Conservation (phyloP, 2,329 filamentous ascomycete species). For the Claviceps sorghi region DNA sequence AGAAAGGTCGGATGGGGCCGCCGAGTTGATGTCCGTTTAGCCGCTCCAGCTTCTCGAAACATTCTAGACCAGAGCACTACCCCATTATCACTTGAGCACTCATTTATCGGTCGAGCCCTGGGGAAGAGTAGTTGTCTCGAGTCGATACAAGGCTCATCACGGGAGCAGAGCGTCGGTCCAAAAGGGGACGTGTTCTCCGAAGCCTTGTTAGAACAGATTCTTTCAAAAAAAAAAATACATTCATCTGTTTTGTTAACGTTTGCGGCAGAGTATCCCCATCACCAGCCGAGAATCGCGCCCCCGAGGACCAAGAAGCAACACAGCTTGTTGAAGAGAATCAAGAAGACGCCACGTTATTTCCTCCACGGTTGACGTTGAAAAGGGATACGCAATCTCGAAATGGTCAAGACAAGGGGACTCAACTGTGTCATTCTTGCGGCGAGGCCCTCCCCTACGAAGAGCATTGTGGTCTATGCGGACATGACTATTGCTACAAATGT, state of each 20-base stretch:
- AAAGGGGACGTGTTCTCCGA: neutral
- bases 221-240: too few species aligned
- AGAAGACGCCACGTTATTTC: slow-evolving; percentile 17
- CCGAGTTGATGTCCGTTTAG: slow-evolving; percentile 12
- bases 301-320: slow-evolving; percentile 9
- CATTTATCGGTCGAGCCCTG: slow-evolving; percentile 3
- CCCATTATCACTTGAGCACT: slow-evolving; percentile 2
- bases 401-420: slow-evolving; percentile 14
- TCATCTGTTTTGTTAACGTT: slow-evolving; percentile 2
- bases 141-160: neutral
- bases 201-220: slow-evolving; percentile 1
- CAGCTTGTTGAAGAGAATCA: slow-evolving; percentile 22
- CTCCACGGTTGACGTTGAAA: slow-evolving; percentile 31
- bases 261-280: neutral
- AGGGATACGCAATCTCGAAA: slow-evolving; percentile 12
- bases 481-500: slow-evolving; percentile 35
- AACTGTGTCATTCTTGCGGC: slow-evolving; percentile 36
- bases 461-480: slow-evolving; percentile 34
- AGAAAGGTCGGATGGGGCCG: slow-evolving; percentile 16
- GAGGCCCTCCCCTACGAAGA: slow-evolving; percentile 22
- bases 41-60: slow-evolving; percentile 14
- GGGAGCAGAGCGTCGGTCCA: neutral
- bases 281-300: neutral
- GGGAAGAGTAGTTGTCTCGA: slow-evolving; percentile 5
- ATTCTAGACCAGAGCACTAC: neutral